These are phyloP conservation scores for Suhomyces prunicola DNA, from an alignment of 805 yeast genomes.

Conservation along the genomic window DNA sequence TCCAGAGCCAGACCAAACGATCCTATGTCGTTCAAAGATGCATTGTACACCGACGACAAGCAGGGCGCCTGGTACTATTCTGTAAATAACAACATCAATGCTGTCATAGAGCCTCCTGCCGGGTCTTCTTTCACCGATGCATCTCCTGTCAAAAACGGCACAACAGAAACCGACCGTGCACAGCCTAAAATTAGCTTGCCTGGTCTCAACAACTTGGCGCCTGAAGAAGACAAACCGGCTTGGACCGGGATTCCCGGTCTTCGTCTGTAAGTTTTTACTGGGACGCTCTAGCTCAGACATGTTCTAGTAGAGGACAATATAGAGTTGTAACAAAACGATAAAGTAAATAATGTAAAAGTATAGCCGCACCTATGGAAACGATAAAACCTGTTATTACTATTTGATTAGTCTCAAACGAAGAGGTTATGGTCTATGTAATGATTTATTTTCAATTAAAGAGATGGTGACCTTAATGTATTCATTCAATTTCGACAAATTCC, in stretches of 20 bases:
- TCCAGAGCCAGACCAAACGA: constrained; percentile 89
- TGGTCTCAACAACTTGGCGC: constrained; percentile 19
- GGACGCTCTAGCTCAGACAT: too few species aligned
- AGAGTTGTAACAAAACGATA: too few species aligned
- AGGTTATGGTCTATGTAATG: too few species aligned
- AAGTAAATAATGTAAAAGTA: not conserved
- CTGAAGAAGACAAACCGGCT: not conserved
- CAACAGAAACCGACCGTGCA: not conserved
- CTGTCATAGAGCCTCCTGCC: constrained; percentile 21
- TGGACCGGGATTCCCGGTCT: constrained; percentile 2
- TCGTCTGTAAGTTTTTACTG: not conserved
- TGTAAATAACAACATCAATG: constrained; percentile 44
- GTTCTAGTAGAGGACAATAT: too few species aligned
- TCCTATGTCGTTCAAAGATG: constrained; percentile 75
- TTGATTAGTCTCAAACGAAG: too few species aligned
- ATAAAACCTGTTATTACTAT: too few species aligned
- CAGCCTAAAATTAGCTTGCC: constrained; percentile 17
- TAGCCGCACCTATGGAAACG: too few species aligned
- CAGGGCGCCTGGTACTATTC: constrained; percentile 55
- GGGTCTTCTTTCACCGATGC: constrained; percentile 3
- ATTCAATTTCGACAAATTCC: too few species aligned
- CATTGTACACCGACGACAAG: constrained; percentile 68
- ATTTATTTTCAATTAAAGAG: too few species aligned
- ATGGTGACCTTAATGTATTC: too few species aligned
- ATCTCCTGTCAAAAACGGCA: not conserved